These are phyloP conservation scores for Suhomyces kilbournensis DNA, from an alignment of 805 yeast species.

Conservation along the genomic window DNA sequence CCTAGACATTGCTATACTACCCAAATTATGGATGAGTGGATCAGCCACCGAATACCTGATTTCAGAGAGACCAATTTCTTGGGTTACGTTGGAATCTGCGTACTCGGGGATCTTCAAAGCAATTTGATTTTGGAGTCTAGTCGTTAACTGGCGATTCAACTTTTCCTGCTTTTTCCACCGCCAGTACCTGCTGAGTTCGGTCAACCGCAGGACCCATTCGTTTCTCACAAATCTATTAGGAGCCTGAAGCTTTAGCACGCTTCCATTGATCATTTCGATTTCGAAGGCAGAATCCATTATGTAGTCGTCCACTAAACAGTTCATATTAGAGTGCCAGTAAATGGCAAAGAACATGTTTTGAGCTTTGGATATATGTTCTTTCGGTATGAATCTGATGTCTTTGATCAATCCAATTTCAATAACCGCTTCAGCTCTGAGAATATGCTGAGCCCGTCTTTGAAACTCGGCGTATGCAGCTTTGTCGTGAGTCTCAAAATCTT, in stretches of 20 bases:
- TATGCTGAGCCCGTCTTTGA: conserved; percentile 55
- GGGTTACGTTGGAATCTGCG: conserved; percentile 53
- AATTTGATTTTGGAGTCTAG: conserved; percentile 45
- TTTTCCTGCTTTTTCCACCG: conserved; percentile 41
- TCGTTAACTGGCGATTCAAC: conserved; percentile 26
- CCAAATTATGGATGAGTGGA: conserved; percentile 50
- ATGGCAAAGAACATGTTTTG: conserved; percentile 27
- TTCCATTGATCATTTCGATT: conserved; percentile 46
- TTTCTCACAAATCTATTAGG: conserved; percentile 47
- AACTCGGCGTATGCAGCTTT: conserved; percentile 59
- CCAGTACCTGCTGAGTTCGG: conserved; percentile 58
- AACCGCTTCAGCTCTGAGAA: conserved; percentile 57
- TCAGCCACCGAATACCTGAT: conserved; percentile 45
- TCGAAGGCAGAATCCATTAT: conserved; percentile 51
- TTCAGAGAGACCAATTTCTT: conserved; percentile 18
- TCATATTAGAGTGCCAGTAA: conserved; percentile 30
- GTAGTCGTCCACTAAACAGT: conserved; percentile 21
- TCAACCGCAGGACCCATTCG: conserved; percentile 63
- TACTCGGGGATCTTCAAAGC: conserved; percentile 51
- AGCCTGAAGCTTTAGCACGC: conserved; percentile 53
- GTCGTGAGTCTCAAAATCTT: conserved; percentile 51
- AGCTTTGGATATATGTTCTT: conserved; percentile 15
- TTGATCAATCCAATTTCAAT: conserved; percentile 56
- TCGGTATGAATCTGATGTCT: conserved; percentile 33
- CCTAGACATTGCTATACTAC: conserved; percentile 56